These are phyloP conservation scores for Pseudoscleropodium purum DNA, from an alignment of 225 moss, liverwort and hornwort genomes.

Conservation along the genomic window DNA sequence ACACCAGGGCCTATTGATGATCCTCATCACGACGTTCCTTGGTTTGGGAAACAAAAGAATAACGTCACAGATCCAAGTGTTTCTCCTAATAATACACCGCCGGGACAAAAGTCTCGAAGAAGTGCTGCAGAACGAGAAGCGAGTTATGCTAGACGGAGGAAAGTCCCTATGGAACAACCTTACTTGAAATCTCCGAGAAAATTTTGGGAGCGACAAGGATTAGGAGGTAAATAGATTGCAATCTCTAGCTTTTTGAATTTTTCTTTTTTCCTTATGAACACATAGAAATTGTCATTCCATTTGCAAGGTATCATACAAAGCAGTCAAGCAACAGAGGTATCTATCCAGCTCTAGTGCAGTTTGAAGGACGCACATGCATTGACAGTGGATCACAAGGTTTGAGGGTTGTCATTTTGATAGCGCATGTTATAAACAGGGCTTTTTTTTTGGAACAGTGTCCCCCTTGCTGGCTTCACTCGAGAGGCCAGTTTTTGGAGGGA, in stretches of 20 bases:
- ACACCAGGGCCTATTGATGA: neutral
- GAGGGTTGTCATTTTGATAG: neutral
- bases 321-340: neutral
- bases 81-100: conserved; percentile 42
- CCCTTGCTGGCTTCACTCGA: too few species aligned
- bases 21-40: conserved; percentile 39
- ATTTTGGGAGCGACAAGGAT: conserved; percentile 4
- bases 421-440: too few species aligned
- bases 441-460: too few species aligned
- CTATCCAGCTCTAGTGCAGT: neutral
- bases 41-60: conserved; percentile 40
- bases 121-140: conserved; percentile 11
- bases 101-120: conserved; percentile 17
- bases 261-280: neutral
- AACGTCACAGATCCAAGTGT: conserved; percentile 33
- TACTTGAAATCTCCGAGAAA: conserved; percentile 6
- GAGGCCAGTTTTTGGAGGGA: too few species aligned
- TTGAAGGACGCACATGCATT: neutral
- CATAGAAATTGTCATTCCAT: neutral
- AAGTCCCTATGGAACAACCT: conserved; percentile 12
- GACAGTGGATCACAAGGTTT: neutral
- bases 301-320: neutral
- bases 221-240: conserved; percentile 3
- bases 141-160: conserved; percentile 10
- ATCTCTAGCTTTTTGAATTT: neutral